Evolutionary conservation across 2,329 filamentous ascomycete species (phyloP).

Genomic region (Pseudocercospora fijiensis): DNA sequence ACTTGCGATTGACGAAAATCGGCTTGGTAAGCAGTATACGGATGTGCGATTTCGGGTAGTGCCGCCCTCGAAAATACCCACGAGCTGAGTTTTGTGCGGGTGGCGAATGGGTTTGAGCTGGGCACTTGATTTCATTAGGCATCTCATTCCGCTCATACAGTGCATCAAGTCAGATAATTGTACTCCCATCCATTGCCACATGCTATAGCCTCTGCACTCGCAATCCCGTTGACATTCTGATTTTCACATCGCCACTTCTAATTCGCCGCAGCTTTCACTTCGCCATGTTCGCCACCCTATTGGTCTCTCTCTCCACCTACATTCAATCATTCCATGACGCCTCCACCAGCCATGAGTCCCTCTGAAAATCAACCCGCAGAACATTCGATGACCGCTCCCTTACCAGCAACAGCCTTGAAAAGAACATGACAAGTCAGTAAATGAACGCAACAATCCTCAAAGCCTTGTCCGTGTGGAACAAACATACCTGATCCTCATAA

Average conservation of each 20-base stretch:
- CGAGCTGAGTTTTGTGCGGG: too few relatives aligned
- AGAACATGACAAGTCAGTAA: too few relatives aligned
- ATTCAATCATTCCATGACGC: not conserved
- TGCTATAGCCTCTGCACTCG: not conserved
- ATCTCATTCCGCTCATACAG: too few relatives aligned
- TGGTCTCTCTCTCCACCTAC: not conserved
- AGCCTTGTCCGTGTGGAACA: too few relatives aligned
- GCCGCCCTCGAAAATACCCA: too few relatives aligned
- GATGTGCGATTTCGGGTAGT: too few relatives aligned
- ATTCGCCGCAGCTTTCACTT: not conserved
- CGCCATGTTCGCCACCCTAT: not conserved
- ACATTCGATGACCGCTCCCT: not conserved
- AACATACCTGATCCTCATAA: not conserved
- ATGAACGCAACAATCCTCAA: too few relatives aligned
- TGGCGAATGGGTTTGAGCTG: too few relatives aligned
- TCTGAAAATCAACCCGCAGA: not conserved
- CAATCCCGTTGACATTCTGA: not conserved
- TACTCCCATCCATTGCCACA: not conserved
- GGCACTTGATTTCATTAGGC: not conserved
- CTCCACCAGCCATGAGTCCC: not conserved
- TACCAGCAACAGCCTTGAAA: not conserved
- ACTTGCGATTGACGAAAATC: not conserved
- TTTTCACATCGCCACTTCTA: not conserved
- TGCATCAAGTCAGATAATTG: not conserved
- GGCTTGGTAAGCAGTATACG: too few relatives aligned